These are phyloP conservation scores for Penicillium sp. DNA, from an alignment of 2,329 filamentous ascomycete genomes.

Conservation along the genomic window DNA sequence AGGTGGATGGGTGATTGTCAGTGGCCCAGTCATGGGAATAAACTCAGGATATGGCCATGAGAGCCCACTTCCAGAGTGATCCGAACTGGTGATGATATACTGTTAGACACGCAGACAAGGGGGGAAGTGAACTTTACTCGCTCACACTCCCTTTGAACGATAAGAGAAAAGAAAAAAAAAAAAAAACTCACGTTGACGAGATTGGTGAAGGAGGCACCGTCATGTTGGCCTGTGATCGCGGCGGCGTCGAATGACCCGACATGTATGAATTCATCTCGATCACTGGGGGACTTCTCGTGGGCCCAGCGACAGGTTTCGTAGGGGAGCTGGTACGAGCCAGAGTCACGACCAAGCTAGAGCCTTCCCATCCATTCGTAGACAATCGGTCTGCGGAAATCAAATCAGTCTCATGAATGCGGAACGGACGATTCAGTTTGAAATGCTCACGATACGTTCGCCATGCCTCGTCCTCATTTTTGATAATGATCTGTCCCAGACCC, in stretches of 20 bases:
- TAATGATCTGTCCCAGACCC: slow-evolving; percentile 40
- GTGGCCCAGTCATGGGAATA: slow-evolving; percentile 18
- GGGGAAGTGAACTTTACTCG: no score
- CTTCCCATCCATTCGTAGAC: slow-evolving; percentile 40
- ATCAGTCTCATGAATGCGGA: slow-evolving; percentile 8
- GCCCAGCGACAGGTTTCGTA: slow-evolving; percentile 38
- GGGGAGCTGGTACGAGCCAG: slow-evolving; percentile 37
- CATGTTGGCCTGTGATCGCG: slow-evolving; percentile 23
- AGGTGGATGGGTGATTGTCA: slow-evolving; percentile 17
- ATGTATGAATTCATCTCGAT: slow-evolving; percentile 22
- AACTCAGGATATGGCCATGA: slow-evolving; percentile 25
- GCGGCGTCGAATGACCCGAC: slow-evolving; percentile 31
- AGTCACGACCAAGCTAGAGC: slow-evolving; percentile 39
- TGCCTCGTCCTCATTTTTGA: slow-evolving; percentile 42
- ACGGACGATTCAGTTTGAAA: no score
- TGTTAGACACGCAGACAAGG: neutral
- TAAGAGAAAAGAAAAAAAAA: neutral
- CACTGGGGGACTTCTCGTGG: slow-evolving; percentile 34
- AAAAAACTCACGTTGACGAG: slow-evolving; percentile 30
- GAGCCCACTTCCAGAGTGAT: slow-evolving; percentile 14
- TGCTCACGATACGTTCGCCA: slow-evolving; percentile 40
- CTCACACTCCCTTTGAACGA: neutral
- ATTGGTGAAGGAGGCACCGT: slow-evolving; percentile 31
- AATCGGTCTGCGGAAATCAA: slow-evolving; percentile 29
- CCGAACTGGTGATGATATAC: slow-evolving; percentile 15